Evolutionary conservation across 2,329 filamentous ascomycete genomes (phyloP).

Genomic region (Fusarium papillatum): DNA sequence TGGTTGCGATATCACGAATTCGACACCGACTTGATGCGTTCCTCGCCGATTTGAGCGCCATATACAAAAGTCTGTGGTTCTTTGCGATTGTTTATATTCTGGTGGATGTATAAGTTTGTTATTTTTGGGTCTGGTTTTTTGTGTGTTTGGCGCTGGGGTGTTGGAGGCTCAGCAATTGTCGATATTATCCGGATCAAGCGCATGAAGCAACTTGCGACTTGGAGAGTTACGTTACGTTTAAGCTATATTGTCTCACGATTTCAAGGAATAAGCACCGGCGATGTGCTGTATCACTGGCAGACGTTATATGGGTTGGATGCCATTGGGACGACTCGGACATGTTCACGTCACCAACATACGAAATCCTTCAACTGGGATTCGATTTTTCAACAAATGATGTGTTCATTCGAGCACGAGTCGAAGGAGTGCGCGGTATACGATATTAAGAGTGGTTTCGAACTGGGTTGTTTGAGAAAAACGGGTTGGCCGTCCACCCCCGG

Average conservation of each 20-base stretch:
- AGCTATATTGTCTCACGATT: not conserved
- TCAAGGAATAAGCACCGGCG: not conserved
- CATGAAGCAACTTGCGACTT: slow-evolving; percentile 2
- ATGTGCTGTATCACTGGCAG: not conserved
- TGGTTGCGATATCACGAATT: not conserved
- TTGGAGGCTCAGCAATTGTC: slow-evolving; percentile 25
- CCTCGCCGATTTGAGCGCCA: slow-evolving; percentile 2
- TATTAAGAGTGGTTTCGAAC: not conserved
- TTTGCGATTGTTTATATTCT: slow-evolving; percentile 20
- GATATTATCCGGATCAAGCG: slow-evolving; percentile 1
- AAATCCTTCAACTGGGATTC: not conserved
- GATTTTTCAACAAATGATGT: slow-evolving; percentile 12
- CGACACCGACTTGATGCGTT: slow-evolving; percentile 6
- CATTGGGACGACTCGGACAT: not conserved
- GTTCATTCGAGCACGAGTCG: not conserved
- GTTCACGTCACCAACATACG: not conserved
- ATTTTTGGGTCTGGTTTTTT: slow-evolving; percentile 5
- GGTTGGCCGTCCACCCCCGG: slow-evolving; percentile 3
- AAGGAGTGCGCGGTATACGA: not conserved
- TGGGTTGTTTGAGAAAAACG: slow-evolving; percentile 13
- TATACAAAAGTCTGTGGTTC: slow-evolving; percentile 31
- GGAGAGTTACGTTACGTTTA: not conserved
- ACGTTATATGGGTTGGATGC: not conserved
- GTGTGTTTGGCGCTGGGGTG: slow-evolving; percentile 34
- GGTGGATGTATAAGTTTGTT: slow-evolving; percentile 9